Evolutionary conservation across 139 green algal genomes (phyloP).

Genomic region (Trebouxia sp.): DNA sequence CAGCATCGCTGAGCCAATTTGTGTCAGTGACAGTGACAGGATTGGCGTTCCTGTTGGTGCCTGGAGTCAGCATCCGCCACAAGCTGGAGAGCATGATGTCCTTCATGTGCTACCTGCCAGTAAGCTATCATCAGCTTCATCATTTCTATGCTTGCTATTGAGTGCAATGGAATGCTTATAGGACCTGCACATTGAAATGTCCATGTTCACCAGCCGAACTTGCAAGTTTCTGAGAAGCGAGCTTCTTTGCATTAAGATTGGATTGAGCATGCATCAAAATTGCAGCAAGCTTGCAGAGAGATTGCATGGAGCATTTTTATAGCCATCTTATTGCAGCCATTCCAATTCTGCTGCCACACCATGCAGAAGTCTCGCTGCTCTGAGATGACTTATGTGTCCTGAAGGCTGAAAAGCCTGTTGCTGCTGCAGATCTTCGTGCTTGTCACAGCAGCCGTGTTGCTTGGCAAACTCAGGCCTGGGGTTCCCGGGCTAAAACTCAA

Average conservation of each 20-base stretch:
- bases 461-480: not conserved
- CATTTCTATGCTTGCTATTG: not conserved
- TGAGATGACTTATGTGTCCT: not conserved
- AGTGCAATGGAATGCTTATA: not conserved
- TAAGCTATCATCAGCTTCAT: not conserved
- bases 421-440: not conserved
- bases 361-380: not conserved
- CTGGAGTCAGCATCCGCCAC: not conserved
- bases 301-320: not conserved
- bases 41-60: not conserved
- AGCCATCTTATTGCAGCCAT: not conserved
- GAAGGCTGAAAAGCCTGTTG: not conserved
- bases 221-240: not conserved
- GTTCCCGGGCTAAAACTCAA: not conserved
- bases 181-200: not conserved
- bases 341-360: not conserved
- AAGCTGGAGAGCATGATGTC: constrained; percentile 13
- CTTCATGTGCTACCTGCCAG: constrained; percentile 11
- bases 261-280: not conserved
- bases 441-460: not conserved
- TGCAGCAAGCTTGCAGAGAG: not conserved
- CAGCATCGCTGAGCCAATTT: not conserved
- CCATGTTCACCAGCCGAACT: not conserved
- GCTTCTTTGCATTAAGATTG: too few species aligned
- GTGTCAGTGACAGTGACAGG: not conserved